A percentile compares a stretch with the other conserved stretches of the same genome.
These are phyloP conservation scores for Apiotrichum siamense DNA, from an alignment of 1,284 basidiomycete species.

Conservation along the genomic window DNA sequence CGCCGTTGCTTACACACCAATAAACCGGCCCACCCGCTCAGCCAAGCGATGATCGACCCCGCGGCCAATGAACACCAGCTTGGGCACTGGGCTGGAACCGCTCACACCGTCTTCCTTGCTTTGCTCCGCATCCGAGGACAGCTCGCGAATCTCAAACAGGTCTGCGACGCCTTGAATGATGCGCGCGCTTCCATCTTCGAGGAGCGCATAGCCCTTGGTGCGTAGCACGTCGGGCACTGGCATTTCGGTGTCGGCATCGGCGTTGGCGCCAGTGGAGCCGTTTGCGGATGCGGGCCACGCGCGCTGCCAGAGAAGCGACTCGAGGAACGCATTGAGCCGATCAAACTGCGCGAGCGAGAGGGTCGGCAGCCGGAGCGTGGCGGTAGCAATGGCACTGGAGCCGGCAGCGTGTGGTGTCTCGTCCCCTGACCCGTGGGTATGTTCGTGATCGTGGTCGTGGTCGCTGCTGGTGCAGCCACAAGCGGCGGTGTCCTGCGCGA, in stretches of 20 bases:
- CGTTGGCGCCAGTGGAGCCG: too few relatives aligned
- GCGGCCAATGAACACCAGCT: constrained; percentile 79
- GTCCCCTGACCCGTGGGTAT: too few relatives aligned
- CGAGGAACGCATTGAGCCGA: constrained; percentile 68
- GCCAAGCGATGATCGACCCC: constrained; percentile 52
- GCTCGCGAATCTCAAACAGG: constrained; percentile 65
- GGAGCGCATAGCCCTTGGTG: constrained; percentile 77
- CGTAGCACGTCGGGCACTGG: constrained; percentile 57
- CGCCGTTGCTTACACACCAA: too few relatives aligned
- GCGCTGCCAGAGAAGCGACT: constrained; percentile 67
- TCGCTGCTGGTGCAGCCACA: constrained; percentile 15
- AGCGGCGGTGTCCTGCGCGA: constrained; percentile 2
- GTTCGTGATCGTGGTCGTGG: constrained; percentile 47
- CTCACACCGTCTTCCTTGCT: too few relatives aligned
- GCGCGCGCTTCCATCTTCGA: constrained; percentile 54
- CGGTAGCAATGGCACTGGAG: constrained; percentile 58
- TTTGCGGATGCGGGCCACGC: too few relatives aligned
- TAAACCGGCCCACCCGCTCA: constrained; percentile 6
- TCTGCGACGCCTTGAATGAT: constrained; percentile 80
- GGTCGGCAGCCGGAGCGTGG: constrained; percentile 58
- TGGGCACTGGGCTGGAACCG: constrained; percentile 10
- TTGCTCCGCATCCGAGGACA: constrained; percentile 5
- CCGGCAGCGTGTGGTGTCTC: constrained; percentile 12
- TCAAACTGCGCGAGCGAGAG: constrained; percentile 33
- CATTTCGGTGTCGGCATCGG: constrained; percentile 16